Conservation (phyloP, 2,329 filamentous ascomycete species). For the Didymella pomorum region DNA sequence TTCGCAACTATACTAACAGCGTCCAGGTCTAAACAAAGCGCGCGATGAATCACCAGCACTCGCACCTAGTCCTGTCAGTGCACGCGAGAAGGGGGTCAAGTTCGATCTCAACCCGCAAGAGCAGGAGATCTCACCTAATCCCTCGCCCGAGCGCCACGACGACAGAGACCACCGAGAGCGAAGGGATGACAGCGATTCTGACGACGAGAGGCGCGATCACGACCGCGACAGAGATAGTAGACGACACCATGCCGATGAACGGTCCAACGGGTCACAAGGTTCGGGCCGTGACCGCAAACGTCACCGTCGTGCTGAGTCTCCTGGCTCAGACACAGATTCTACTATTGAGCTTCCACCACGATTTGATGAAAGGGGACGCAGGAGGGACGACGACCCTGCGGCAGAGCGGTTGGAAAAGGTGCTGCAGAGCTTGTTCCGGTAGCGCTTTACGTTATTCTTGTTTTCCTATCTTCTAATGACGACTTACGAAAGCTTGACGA, state of each 20-base stretch:
- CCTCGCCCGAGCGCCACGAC: conserved; percentile 22
- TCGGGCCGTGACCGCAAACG: conserved; percentile 21
- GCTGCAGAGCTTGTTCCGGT: conserved; percentile 39
- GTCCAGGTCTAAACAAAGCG: conserved; percentile 23
- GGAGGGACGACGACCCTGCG: conserved; percentile 43
- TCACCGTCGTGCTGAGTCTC: conserved; percentile 34
- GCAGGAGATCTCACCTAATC: conserved; percentile 28
- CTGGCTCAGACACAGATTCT: conserved; percentile 39
- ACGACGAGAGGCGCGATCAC: background rate
- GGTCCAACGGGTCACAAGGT: background rate
- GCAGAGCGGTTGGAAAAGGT: conserved; percentile 48
- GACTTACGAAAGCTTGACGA: background rate
- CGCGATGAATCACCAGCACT: conserved; percentile 11
- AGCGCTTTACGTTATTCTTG: background rate
- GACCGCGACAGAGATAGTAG: background rate
- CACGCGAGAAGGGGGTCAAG: conserved; percentile 47
- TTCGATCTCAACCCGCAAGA: conserved; percentile 49
- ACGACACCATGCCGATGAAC: background rate
- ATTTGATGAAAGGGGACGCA: conserved; percentile 46
- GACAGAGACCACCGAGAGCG: conserved; percentile 5
- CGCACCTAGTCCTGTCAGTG: conserved; percentile 26
- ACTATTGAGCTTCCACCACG: conserved; percentile 50
- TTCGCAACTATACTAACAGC: conserved; percentile 34
- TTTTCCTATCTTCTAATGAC: background rate
- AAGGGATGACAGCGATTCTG: background rate